Percentiles rank a stretch among this genome's conserved stretches.
These are phyloP conservation scores for Bipolaris bicolor DNA, from an alignment of 2,329 filamentous ascomycete species.

Conservation along the genomic window DNA sequence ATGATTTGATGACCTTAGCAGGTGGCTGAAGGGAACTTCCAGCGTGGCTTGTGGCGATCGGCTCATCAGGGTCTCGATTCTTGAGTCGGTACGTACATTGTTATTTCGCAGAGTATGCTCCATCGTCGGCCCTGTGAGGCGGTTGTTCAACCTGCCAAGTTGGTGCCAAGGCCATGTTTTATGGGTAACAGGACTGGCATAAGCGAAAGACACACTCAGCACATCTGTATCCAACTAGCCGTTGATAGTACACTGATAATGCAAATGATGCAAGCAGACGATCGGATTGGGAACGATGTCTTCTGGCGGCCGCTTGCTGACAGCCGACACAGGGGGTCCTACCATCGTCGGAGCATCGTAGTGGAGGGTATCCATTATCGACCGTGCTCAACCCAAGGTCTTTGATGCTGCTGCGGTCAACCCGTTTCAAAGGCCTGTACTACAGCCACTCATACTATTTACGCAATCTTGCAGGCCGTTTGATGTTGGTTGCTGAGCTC, in stretches of 20 bases:
- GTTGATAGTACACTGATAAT: conserved; percentile 6
- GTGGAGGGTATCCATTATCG: conserved; percentile 11
- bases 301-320: conserved; percentile 2
- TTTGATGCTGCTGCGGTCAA: conserved; percentile 26
- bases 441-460: conserved; percentile 13
- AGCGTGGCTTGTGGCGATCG: conserved; percentile 3
- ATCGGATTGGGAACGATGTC: conserved; percentile 20
- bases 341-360: background rate
- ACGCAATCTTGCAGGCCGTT: conserved; percentile 3
- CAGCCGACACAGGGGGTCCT: conserved; percentile 12
- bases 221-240: conserved; percentile 7
- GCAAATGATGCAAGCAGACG: conserved; percentile 8
- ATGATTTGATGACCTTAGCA: background rate
- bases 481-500: background rate
- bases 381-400: conserved; percentile 19
- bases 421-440: conserved; percentile 17
- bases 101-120: background rate
- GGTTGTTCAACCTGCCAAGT: background rate
- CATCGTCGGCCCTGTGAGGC: conserved; percentile 7
- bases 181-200: conserved; percentile 5
- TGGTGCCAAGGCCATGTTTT: conserved; percentile 1
- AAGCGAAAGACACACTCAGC: background rate
- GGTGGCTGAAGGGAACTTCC: background rate
- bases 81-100: conserved; percentile 1
- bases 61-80: conserved; percentile 5